Evolutionary conservation across 1,284 basidiomycete genomes (phyloP).

Genomic region (Leucoagaricus sp.): DNA sequence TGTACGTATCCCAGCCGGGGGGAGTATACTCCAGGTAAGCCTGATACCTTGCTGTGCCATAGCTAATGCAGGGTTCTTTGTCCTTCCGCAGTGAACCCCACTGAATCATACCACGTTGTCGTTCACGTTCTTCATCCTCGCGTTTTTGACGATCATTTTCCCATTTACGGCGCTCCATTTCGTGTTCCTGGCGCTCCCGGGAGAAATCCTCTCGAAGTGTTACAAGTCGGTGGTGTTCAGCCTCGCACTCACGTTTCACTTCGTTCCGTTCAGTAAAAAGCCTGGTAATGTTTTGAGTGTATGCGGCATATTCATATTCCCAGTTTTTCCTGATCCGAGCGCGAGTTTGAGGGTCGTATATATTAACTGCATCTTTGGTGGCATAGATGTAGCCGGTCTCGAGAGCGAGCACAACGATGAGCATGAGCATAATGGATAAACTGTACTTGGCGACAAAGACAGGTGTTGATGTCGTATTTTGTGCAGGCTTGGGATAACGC

Average conservation of each 20-base stretch:
- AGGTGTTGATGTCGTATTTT: too few relatives aligned
- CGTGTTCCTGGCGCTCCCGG: not conserved
- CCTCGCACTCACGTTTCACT: not conserved
- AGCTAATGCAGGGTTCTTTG: not conserved
- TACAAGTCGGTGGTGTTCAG: not conserved
- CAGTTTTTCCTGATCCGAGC: not conserved
- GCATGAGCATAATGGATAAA: not conserved
- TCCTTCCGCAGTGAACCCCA: conserved; percentile 6
- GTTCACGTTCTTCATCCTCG: not conserved
- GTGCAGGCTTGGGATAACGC: too few relatives aligned
- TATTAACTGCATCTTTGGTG: not conserved
- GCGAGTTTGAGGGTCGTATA: conserved; percentile 2
- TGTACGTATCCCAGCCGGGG: not conserved
- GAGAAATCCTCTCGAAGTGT: not conserved
- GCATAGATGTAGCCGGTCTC: not conserved
- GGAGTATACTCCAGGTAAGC: conserved; percentile 7
- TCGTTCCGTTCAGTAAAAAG: not conserved
- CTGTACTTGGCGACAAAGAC: too few relatives aligned
- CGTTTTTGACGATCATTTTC: conserved; percentile 5
- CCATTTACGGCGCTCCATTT: conserved; percentile 2
- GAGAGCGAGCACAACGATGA: not conserved
- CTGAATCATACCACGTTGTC: not conserved
- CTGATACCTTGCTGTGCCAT: conserved; percentile 6
- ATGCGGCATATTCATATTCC: not conserved
- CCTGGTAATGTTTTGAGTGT: not conserved